These are phyloP conservation scores for Pleoardoris graminearum DNA, from an alignment of 2,329 filamentous ascomycete species.

Conservation along the genomic window DNA sequence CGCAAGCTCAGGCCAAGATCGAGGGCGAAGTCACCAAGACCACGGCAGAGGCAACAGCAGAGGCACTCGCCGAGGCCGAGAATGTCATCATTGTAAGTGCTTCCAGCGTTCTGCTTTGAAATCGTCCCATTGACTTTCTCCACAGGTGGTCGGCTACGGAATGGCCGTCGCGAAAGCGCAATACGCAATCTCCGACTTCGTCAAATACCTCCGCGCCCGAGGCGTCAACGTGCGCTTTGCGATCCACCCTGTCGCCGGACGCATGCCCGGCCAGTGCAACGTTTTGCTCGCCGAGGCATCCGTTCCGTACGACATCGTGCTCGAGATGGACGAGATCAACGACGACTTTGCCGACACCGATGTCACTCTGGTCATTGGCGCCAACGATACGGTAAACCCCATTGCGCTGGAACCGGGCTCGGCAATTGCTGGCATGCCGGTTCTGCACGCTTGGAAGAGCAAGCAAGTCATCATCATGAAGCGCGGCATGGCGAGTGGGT, in stretches of 20 bases:
- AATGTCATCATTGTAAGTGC: constrained; percentile 75
- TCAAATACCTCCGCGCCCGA: constrained; percentile 70
- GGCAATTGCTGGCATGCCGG: constrained; percentile 89
- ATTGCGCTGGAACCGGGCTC: constrained; percentile 83
- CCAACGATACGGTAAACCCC: constrained; percentile 91
- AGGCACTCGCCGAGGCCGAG: constrained; percentile 74
- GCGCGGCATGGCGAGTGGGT: constrained; percentile 83
- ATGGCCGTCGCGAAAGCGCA: constrained; percentile 96
- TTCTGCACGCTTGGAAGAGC: constrained; percentile 90
- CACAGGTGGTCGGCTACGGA: constrained; percentile 75
- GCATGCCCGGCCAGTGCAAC: constrained; percentile 94
- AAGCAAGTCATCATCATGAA: constrained; percentile 95
- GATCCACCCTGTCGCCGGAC: constrained; percentile 85
- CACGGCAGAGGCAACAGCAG: constrained; percentile 77
- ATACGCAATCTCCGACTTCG: constrained; percentile 85
- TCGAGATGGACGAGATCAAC: constrained; percentile 97
- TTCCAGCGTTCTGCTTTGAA: too few species aligned
- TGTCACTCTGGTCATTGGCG: constrained; percentile 84
- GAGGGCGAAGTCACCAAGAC: constrained; percentile 80
- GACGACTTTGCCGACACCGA: constrained; percentile 87
- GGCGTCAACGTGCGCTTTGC: constrained; percentile 84
- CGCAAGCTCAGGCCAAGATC: constrained; percentile 69
- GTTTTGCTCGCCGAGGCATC: constrained; percentile 85
- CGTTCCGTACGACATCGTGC: constrained; percentile 87
- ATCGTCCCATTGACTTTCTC: constrained; percentile 8